Conservation (phyloP, 352 stramenopile species). For the Peronospora tabacina region DNA sequence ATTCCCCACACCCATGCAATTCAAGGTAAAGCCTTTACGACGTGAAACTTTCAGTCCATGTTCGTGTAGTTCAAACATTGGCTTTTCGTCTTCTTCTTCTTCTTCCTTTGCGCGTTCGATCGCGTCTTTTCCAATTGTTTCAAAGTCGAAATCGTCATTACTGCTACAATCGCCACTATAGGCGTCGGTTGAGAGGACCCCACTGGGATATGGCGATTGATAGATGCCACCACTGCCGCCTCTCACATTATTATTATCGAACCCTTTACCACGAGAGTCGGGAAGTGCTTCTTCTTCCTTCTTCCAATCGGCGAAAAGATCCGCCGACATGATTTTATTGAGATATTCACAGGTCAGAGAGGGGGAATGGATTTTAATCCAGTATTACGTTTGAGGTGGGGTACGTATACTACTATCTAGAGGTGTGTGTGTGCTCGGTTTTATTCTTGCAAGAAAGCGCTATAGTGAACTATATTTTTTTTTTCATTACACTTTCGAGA, state of each 20-base stretch:
- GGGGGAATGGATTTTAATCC: too few relatives aligned
- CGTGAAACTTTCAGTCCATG: slow-evolving; percentile 80
- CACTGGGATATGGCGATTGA: slow-evolving; percentile 36
- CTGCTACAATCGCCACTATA: slow-evolving; percentile 31
- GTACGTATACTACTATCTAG: too few relatives aligned
- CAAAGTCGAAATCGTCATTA: slow-evolving; percentile 77
- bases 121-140: slow-evolving; percentile 38
- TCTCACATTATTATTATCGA: slow-evolving; percentile 9
- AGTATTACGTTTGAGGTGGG: too few relatives aligned
- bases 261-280: slow-evolving; percentile 7
- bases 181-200: slow-evolving; percentile 10
- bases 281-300: slow-evolving; percentile 57
- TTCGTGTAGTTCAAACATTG: slow-evolving; percentile 84
- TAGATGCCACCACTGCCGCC: slow-evolving; percentile 14
- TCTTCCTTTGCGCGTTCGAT: slow-evolving; percentile 12
- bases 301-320: slow-evolving; percentile 87
- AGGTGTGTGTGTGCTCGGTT: too few relatives aligned
- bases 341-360: too few relatives aligned
- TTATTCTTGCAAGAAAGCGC: too few relatives aligned
- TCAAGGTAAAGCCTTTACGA: slow-evolving; percentile 80
- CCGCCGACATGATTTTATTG: slow-evolving; percentile 57
- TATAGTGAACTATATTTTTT: background rate
- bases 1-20: slow-evolving; percentile 74
- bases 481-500: too few relatives aligned
- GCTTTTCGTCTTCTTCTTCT: slow-evolving; percentile 59